Evolutionary conservation across 2,329 filamentous ascomycete species (phyloP), one percentile per base, ranked within the genome.

Genomic region (Chalaropsis ovoidea): DNA sequence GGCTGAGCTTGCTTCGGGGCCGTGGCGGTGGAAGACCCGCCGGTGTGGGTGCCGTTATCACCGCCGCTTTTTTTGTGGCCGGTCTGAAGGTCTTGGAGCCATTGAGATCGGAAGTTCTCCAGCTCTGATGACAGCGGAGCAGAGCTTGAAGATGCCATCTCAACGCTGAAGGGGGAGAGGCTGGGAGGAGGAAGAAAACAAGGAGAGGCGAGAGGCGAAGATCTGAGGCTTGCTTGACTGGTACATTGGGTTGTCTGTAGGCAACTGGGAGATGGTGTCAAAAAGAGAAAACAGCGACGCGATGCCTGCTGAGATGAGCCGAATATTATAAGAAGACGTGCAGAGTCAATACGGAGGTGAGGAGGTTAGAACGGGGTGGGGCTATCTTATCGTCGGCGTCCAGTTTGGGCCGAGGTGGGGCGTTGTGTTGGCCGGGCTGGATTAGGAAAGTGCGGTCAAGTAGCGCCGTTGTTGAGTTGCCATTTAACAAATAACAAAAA

Each of bases 81-180:
- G 19, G 31, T 24, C 27, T 65, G 54, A 6, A 95, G 88, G 73
- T 96, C 92, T 70, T 90, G 87, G 67, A 85, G 84, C 92, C 92
- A 96, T 79, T 90, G 82, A 72, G 84, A 82, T 69, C 93, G 86
- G 76, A 96, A 96, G 58, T 83, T 86, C 75, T 95, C 90, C 68
- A 96, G 83, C 75, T 95, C 91, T 62, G 86, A 81, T 6, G 49
- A 49, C 15, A 65, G 54, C 5, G 63, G 19, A 11, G 13, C 13
- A 13, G 52, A 19, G 4, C 22, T 45, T 19, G 63, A 47, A 7
- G 63, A 65, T 49, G 63, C 1, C 63, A 65, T 65, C 19, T 35
- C 52, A 56, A 17, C 11, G 22, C 17, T 11, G 24, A 17, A 17
- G 22, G 24, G 27, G 19, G 6, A 56, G 27, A 19, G 15, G 24